phyloP scores from a whole-genome alignment of 2,329 filamentous ascomycete genomes.

The Seiridium unicorne region DNA sequence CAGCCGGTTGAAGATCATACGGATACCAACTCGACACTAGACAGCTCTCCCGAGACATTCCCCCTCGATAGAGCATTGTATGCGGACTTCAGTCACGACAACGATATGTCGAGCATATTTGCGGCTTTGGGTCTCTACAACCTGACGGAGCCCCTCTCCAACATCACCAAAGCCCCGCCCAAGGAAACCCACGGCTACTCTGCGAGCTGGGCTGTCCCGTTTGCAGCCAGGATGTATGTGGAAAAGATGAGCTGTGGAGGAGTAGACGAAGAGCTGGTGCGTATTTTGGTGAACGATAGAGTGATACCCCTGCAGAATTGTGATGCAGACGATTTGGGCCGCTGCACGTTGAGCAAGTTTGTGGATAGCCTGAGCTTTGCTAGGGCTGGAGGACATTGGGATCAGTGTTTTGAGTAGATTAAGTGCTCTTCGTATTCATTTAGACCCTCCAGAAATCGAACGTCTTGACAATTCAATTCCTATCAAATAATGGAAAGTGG shows the following conservation, averaged over 20 bases:
- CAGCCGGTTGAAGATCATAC: conserved; percentile 70
- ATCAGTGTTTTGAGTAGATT: conserved; percentile 50
- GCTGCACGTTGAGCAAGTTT: conserved; percentile 69
- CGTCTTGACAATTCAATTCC: too few relatives aligned
- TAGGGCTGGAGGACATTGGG: conserved; percentile 70
- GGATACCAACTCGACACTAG: conserved; percentile 74
- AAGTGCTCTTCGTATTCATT: not conserved
- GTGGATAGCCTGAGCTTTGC: conserved; percentile 76
- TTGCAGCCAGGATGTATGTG: conserved; percentile 77
- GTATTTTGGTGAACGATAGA: conserved; percentile 80
- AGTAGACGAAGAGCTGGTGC: conserved; percentile 64
- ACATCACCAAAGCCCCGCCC: conserved; percentile 47
- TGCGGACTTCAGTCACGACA: conserved; percentile 91
- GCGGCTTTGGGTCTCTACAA: conserved; percentile 79
- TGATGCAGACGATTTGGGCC: conserved; percentile 65
- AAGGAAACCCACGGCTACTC: conserved; percentile 65
- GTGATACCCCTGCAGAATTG: conserved; percentile 73
- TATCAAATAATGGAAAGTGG: too few relatives aligned
- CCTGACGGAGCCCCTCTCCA: conserved; percentile 52
- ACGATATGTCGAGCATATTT: conserved; percentile 76
- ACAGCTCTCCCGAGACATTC: conserved; percentile 66
- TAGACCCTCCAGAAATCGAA: too few relatives aligned
- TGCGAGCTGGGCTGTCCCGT: conserved; percentile 78
- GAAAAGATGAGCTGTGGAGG: conserved; percentile 76
- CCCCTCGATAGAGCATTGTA: conserved; percentile 70